Evolutionary conservation across 306 rosid species (phyloP).

Genomic region (Corylus americana): DNA sequence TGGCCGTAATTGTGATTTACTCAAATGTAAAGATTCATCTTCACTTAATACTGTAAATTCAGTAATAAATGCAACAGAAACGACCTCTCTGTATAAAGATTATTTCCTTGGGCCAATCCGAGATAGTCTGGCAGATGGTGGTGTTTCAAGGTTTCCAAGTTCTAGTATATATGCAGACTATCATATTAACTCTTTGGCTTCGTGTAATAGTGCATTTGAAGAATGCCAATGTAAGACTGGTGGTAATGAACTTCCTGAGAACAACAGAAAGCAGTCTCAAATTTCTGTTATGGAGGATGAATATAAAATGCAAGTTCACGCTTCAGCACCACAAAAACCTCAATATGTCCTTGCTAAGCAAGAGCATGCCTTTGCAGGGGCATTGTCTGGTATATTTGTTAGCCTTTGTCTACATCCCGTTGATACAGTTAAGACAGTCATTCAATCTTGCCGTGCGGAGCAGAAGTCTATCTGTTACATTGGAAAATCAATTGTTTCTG

Average conservation of each 20-base stretch:
- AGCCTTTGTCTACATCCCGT: constrained; percentile 93
- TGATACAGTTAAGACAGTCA: constrained; percentile 90
- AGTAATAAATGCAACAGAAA: constrained; percentile 29
- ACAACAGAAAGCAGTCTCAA: constrained; percentile 35
- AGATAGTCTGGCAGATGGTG: constrained; percentile 28
- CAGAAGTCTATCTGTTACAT: constrained; percentile 70
- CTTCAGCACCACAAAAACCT: constrained; percentile 41
- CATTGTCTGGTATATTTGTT: constrained; percentile 87
- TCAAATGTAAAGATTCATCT: constrained; percentile 18
- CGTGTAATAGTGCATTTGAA: constrained; percentile 29
- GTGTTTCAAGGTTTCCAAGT: constrained; percentile 33
- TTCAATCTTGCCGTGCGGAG: constrained; percentile 71
- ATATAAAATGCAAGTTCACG: constrained; percentile 33
- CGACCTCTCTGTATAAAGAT: constrained; percentile 52
- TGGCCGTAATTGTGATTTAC: constrained; percentile 24
- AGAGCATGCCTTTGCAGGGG: constrained; percentile 95
- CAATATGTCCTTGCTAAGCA: constrained; percentile 54
- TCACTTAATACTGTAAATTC: constrained; percentile 28
- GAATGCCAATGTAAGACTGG: constrained; percentile 35
- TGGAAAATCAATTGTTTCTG: constrained; percentile 84
- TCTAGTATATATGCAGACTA: constrained; percentile 43
- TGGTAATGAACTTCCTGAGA: constrained; percentile 42
- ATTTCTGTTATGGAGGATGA: constrained; percentile 30
- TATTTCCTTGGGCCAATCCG: constrained; percentile 44
- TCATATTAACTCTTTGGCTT: constrained; percentile 40